phyloP scores from a whole-genome alignment of 1,284 basidiomycete species.

The Cryptococcus sp. region DNA sequence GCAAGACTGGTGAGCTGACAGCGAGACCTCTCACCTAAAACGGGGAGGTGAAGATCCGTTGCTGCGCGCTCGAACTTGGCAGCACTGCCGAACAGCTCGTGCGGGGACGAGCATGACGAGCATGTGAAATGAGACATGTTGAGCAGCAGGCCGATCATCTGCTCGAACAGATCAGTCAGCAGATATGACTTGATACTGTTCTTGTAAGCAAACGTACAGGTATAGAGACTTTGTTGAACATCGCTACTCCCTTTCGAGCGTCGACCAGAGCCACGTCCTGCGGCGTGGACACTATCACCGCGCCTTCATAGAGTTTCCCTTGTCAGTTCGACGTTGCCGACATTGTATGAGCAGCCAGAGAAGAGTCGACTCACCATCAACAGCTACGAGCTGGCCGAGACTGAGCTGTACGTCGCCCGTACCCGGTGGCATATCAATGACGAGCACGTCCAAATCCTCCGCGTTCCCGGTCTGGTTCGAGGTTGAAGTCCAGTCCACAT shows the following conservation, averaged over 20 bases:
- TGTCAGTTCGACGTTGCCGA: background rate
- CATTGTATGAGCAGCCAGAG: background rate
- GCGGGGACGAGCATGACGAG: constrained; percentile 65
- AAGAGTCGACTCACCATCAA: constrained; percentile 65
- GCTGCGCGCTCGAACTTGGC: constrained; percentile 69
- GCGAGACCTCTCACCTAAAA: constrained; percentile 64
- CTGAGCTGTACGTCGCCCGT: constrained; percentile 95
- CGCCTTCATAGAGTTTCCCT: constrained; percentile 58
- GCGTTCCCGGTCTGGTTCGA: constrained; percentile 31
- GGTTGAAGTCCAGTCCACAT: constrained; percentile 81
- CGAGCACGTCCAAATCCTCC: constrained; percentile 72
- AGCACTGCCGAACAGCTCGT: constrained; percentile 78
- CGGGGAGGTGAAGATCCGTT: constrained; percentile 61
- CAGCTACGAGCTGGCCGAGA: constrained; percentile 83
- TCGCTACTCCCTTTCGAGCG: constrained; percentile 87
- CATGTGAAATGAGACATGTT: constrained; percentile 92
- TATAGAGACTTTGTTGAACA: constrained; percentile 87
- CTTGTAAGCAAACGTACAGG: constrained; percentile 62
- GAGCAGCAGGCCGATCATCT: constrained; percentile 86
- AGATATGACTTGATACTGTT: background rate
- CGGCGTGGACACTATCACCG: constrained; percentile 91
- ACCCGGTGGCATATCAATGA: constrained; percentile 96
- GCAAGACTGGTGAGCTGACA: background rate
- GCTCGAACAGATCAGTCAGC: constrained; percentile 4
- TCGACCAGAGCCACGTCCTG: constrained; percentile 93